Percentiles rank a stretch among this genome's conserved stretches.
Conservation (phyloP, 805 yeast species). For the Debaryomyces tyrocola region DNA sequence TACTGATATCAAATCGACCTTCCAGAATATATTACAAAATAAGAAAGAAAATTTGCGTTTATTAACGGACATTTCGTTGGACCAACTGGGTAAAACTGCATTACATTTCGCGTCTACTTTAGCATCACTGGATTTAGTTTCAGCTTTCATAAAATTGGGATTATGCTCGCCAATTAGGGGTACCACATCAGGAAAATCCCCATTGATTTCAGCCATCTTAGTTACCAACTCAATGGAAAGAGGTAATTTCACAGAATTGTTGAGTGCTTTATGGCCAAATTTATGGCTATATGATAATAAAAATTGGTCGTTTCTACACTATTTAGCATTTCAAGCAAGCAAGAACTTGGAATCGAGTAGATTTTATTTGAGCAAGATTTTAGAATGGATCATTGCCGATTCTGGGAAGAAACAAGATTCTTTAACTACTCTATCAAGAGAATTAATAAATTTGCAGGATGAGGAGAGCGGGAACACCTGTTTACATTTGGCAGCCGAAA, state of each 20-base stretch:
- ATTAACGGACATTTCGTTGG: slow-evolving; percentile 37
- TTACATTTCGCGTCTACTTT: slow-evolving; percentile 44
- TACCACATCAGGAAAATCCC: slow-evolving; percentile 36
- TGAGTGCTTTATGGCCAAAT: slow-evolving; percentile 67
- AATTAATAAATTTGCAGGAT: slow-evolving; percentile 35
- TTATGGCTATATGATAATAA: slow-evolving; percentile 51
- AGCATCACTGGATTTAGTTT: slow-evolving; percentile 36
- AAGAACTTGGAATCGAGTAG: slow-evolving; percentile 34
- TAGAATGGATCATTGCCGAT: slow-evolving; percentile 29
- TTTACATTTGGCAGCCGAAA: slow-evolving; percentile 42
- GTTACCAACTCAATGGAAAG: slow-evolving; percentile 83
- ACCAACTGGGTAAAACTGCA: slow-evolving; percentile 40
- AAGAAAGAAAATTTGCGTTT: slow-evolving; percentile 9
- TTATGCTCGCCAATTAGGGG: slow-evolving; percentile 42
- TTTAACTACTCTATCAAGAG: slow-evolving; percentile 17
- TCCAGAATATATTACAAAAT: slow-evolving; percentile 21
- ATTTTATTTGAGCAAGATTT: slow-evolving; percentile 34
- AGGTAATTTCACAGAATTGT: slow-evolving; percentile 67
- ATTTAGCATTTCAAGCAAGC: slow-evolving; percentile 55
- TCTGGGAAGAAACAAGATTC: slow-evolving; percentile 19
- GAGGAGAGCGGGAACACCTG: slow-evolving; percentile 37
- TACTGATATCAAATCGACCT: slow-evolving; percentile 23
- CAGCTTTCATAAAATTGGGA: slow-evolving; percentile 32
- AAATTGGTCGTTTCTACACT: slow-evolving; percentile 83
- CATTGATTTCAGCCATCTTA: slow-evolving; percentile 68